These are phyloP conservation scores for Epichloe hybrida DNA, from an alignment of 2,329 filamentous ascomycete genomes.

Conservation along the genomic window DNA sequence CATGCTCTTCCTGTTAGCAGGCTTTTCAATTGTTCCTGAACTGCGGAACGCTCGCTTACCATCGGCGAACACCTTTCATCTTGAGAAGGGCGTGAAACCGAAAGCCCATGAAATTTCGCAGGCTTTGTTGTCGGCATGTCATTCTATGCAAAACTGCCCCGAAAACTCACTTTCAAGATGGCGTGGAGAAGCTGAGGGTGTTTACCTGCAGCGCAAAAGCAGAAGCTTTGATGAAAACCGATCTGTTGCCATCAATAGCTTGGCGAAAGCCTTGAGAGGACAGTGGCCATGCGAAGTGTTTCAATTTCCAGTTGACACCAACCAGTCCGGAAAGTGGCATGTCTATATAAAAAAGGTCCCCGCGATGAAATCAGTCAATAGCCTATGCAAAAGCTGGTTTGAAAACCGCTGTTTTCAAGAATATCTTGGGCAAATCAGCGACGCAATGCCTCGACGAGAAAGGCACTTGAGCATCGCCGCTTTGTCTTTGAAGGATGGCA, in stretches of 20 bases:
- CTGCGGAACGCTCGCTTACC: neutral
- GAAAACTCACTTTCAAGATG: neutral
- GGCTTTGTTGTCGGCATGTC: neutral
- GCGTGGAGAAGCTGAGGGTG: neutral
- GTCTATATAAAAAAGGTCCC: constrained; percentile 3
- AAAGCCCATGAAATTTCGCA: neutral
- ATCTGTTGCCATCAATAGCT: neutral
- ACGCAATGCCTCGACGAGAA: neutral
- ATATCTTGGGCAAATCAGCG: neutral
- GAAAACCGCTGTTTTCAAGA: neutral
- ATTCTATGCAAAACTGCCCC: neutral
- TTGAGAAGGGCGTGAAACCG: neutral
- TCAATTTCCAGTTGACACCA: neutral
- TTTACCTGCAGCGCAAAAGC: neutral
- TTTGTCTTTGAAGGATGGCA: neutral
- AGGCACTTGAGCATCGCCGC: neutral
- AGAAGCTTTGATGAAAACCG: neutral
- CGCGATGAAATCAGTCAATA: constrained; percentile 6
- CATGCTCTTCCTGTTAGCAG: neutral
- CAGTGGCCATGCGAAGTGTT: neutral
- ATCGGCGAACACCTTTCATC: neutral
- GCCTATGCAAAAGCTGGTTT: constrained; percentile 1
- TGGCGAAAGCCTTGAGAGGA: neutral
- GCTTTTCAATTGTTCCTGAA: neutral
- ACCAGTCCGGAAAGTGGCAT: neutral